A percentile compares a stretch with the other conserved stretches of the same genome.
phyloP scores from a whole-genome alignment of 2,329 filamentous ascomycete genomes.

The Basipetospora chlamydospora region DNA sequence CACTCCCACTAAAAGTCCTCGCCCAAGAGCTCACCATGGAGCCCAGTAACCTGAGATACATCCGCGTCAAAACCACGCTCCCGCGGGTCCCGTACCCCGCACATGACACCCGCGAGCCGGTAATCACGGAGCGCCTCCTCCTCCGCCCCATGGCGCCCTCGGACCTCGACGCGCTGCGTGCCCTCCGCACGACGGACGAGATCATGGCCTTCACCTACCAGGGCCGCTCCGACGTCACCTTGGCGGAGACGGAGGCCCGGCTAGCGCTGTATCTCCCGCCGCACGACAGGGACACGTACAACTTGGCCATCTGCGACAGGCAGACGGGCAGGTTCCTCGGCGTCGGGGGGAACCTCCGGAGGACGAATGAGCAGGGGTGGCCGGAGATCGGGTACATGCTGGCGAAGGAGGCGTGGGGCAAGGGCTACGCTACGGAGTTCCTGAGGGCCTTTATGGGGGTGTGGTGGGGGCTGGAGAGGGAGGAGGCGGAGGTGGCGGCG shows the following conservation, averaged over 20 bases:
- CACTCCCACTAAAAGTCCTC: no score
- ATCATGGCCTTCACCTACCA: slow-evolving; percentile 45
- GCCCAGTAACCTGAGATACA: slow-evolving; percentile 4
- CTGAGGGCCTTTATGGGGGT: slow-evolving; percentile 27
- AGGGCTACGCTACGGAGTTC: slow-evolving; percentile 43
- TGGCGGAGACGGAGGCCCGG: slow-evolving; percentile 25
- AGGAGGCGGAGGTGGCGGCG: slow-evolving; percentile 27
- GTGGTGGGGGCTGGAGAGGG: slow-evolving; percentile 35
- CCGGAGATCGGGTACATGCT: slow-evolving; percentile 46
- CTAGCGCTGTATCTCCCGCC: slow-evolving; percentile 30
- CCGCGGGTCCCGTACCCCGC: slow-evolving; percentile 27
- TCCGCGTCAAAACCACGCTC: slow-evolving; percentile 32
- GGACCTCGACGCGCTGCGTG: slow-evolving; percentile 35
- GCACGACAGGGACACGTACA: slow-evolving; percentile 35
- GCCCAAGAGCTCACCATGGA: no score
- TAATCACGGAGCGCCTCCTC: slow-evolving; percentile 38
- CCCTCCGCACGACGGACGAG: slow-evolving; percentile 40
- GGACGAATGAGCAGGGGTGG: slow-evolving; percentile 29
- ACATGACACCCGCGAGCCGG: slow-evolving; percentile 20
- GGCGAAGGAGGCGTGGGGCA: slow-evolving; percentile 36
- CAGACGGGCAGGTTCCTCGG: slow-evolving; percentile 37
- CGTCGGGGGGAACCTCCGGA: slow-evolving; percentile 27
- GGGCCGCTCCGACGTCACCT: slow-evolving; percentile 26
- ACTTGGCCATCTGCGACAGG: slow-evolving; percentile 36
- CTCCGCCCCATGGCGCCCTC: slow-evolving; percentile 33